These are phyloP conservation scores for Dictyostelium citrinum DNA, from an alignment of 78 protist species.

Conservation along the genomic window DNA sequence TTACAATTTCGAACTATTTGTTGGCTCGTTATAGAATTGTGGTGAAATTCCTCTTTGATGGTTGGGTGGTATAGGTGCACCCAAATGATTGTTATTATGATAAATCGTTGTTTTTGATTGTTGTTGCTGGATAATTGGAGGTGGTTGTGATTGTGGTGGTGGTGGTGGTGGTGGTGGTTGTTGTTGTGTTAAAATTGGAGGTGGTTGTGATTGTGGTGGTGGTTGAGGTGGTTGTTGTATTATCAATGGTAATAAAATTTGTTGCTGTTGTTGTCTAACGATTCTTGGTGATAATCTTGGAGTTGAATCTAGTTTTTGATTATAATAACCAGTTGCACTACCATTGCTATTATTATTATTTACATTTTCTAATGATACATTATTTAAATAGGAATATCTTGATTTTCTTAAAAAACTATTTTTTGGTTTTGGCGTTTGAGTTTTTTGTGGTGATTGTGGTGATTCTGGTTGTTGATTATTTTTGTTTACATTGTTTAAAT, in stretches of 20 bases:
- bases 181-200: too few species aligned
- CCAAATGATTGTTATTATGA: not conserved
- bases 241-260: not conserved
- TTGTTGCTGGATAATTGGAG: not conserved
- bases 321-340: not conserved
- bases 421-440: conserved; percentile 17
- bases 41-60: not conserved
- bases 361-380: not conserved
- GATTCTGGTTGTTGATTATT: not conserved
- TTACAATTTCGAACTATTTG: not conserved
- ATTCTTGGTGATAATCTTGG: not conserved
- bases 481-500: not conserved
- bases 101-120: not conserved
- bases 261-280: not conserved
- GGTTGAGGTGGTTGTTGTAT: not conserved
- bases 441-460: not conserved
- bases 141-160: not conserved
- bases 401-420: conserved; percentile 12
- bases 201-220: not conserved
- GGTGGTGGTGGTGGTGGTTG: not conserved
- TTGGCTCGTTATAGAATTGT: not conserved
- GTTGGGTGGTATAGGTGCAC: not conserved
- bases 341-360: conserved; percentile 8
- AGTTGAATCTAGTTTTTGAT: not conserved
- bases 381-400: not conserved